Conservation (phyloP, 306 rosid genomes). For the Rosa rugosa region DNA sequence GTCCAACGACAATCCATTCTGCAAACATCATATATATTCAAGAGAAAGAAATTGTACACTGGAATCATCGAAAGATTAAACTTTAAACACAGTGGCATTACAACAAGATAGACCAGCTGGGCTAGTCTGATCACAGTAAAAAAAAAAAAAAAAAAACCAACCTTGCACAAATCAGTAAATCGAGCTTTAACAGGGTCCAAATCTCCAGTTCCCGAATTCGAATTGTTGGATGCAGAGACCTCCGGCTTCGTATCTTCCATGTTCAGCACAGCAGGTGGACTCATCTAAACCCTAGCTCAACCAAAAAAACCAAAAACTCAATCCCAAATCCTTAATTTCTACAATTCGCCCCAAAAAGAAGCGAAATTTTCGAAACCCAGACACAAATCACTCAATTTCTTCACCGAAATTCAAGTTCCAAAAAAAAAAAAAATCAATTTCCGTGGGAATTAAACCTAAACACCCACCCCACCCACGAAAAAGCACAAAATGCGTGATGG, state of each 20-base stretch:
- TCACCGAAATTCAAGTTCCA: neutral
- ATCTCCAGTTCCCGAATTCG: conserved; percentile 22
- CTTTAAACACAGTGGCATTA: neutral
- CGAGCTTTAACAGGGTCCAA: conserved; percentile 48
- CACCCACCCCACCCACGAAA: neutral
- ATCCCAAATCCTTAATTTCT: neutral
- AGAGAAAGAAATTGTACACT: neutral
- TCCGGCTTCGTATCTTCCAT: conserved; percentile 52
- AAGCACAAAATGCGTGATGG: neutral
- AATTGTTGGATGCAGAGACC: conserved; percentile 18
- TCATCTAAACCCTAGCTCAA: conserved; percentile 43
- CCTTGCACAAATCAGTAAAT: conserved; percentile 72
- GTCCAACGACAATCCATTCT: conserved; percentile 67
- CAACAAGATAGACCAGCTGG: neutral
- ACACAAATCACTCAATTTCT: neutral
- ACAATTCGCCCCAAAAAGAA: neutral
- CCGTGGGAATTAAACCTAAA: neutral
- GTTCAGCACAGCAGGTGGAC: conserved; percentile 41
- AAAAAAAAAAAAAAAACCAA: neutral
- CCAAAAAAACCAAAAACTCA: neutral
- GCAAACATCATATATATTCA: conserved; percentile 7
- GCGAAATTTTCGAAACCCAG: neutral
- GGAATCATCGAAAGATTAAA: neutral
- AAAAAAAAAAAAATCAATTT: neutral
- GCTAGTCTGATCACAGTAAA: neutral